phyloP scores from a whole-genome alignment of 2,329 filamentous ascomycete species.

The Alternaria solani region DNA sequence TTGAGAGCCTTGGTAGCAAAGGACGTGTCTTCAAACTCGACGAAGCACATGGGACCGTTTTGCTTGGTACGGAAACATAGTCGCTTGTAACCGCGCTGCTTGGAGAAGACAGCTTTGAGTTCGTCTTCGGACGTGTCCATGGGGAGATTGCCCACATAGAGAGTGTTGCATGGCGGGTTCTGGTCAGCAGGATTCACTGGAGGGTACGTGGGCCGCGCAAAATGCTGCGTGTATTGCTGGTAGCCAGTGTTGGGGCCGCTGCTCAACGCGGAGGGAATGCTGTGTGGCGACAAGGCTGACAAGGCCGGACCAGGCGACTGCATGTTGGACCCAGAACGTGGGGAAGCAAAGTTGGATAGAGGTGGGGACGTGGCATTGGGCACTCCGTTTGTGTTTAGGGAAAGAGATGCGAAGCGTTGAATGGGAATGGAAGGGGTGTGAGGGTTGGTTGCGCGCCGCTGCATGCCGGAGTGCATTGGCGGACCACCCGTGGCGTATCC shows the following conservation, averaged over 20 bases:
- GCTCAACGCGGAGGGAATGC: slow-evolving; percentile 66
- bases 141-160: slow-evolving; percentile 97
- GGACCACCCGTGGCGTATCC: slow-evolving; percentile 76
- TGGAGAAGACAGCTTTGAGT: slow-evolving; percentile 90
- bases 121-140: slow-evolving; percentile 94
- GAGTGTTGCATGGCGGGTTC: slow-evolving; percentile 95
- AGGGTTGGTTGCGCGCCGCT: slow-evolving; percentile 75
- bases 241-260: slow-evolving; percentile 60
- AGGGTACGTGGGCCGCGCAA: slow-evolving; percentile 73
- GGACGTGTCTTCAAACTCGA: slow-evolving; percentile 94
- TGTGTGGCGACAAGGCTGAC: slow-evolving; percentile 57
- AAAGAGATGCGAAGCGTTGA: slow-evolving; percentile 72
- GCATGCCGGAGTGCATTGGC: slow-evolving; percentile 56
- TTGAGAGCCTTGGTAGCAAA: slow-evolving; percentile 91
- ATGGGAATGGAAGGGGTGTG: slow-evolving; percentile 76
- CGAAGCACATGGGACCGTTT: slow-evolving; percentile 98
- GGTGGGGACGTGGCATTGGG: slow-evolving; percentile 62
- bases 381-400: slow-evolving; percentile 69
- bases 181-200: slow-evolving; percentile 94
- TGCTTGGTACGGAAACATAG: slow-evolving; percentile 94
- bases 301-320: slow-evolving; percentile 58
- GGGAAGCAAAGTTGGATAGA: slow-evolving; percentile 62
- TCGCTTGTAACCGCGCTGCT: slow-evolving; percentile 92
- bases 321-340: slow-evolving; percentile 58
- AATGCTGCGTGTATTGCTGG: slow-evolving; percentile 65